Evolutionary conservation across 495 filamentous ascomycete species (phyloP), one percentile per base, ranked within the genome.

Genomic region (Aspergillus asperescens): DNA sequence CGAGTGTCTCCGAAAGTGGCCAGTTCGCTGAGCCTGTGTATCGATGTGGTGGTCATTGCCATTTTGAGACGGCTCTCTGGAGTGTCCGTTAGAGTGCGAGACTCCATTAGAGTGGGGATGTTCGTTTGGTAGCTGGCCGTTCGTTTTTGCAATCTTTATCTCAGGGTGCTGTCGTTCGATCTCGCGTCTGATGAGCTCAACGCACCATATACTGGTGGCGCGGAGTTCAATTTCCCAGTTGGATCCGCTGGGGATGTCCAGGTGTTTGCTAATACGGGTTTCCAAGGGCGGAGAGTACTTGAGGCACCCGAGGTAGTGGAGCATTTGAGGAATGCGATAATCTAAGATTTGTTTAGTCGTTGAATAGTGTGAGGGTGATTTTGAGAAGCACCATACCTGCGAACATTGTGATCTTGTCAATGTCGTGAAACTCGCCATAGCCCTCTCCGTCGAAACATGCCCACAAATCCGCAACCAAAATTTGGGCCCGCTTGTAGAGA

Each of bases 371-470:
- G 7, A 24, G 5, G 10, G 6, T 8, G n/a, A 24, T 29, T 13
- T 16, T 19, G 13, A 22, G 35, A 6, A 44, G 13, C 29, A 22
- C 69, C n/a, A 39, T 68, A 81, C 79, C 80, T 52, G 93, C 90
- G 71, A 97, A 99, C 88, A 96, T 96, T 54, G 94, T 99, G 62
- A 99, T 86, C 58, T 88, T 87, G 62, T 90, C 82, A 46, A 99
- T 95, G 60, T 99, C 94, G 23, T 83, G 61, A 61, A 99, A 99
- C n/a, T 77, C 69, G 12, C 93, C 93, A 55, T 83, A 90, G 19
- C 78, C 70, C 54, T 86, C 75, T 27, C 88, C 89, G 41, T 93
- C 81, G 61, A 96, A 96, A 53, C 89, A 92, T 9, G 91, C 92
- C 92, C 92, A 97, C 3, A 96, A 62, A 61, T 99, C 93, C 35